phyloP scores from a whole-genome alignment of 192 early-diverging fungal species.

The Linnemannia zychae region DNA sequence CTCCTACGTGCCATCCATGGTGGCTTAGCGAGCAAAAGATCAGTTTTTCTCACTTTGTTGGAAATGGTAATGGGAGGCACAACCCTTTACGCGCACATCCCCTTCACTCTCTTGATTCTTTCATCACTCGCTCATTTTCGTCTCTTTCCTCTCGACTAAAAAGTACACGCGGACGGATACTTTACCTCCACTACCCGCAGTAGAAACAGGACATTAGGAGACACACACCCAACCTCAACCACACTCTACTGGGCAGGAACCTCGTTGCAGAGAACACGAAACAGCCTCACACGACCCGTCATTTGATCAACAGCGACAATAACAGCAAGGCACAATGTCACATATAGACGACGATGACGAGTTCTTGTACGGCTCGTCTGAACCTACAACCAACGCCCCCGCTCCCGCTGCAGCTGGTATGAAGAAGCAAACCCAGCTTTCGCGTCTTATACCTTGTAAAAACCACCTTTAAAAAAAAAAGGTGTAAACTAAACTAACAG shows the following conservation, averaged over 20 bases:
- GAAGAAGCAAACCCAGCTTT: background rate
- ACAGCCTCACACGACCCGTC: background rate
- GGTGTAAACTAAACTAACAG: too few species aligned
- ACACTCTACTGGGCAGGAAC: background rate
- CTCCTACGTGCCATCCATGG: background rate
- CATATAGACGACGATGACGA: slow-evolving; percentile 45
- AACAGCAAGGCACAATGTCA: background rate
- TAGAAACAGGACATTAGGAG: background rate
- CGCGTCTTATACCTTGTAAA: too few species aligned
- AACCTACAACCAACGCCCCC: slow-evolving; percentile 7
- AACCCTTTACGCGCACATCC: background rate
- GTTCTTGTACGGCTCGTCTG: slow-evolving; percentile 51
- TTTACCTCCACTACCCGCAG: too few species aligned
- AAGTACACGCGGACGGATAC: too few species aligned
- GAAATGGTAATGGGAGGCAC: background rate
- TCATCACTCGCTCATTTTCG: background rate
- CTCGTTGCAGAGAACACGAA: background rate
- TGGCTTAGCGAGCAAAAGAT: background rate
- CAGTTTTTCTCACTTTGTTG: background rate
- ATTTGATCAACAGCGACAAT: background rate
- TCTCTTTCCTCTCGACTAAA: background rate
- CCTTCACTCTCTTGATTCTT: background rate
- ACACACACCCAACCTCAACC: background rate
- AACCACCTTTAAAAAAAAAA: too few species aligned
- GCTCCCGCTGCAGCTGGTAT: slow-evolving; percentile 20